Base-by-base conservation (phyloP, 2,329 filamentous ascomycete species). In the Magnaporthiopsis incrustans region DNA sequence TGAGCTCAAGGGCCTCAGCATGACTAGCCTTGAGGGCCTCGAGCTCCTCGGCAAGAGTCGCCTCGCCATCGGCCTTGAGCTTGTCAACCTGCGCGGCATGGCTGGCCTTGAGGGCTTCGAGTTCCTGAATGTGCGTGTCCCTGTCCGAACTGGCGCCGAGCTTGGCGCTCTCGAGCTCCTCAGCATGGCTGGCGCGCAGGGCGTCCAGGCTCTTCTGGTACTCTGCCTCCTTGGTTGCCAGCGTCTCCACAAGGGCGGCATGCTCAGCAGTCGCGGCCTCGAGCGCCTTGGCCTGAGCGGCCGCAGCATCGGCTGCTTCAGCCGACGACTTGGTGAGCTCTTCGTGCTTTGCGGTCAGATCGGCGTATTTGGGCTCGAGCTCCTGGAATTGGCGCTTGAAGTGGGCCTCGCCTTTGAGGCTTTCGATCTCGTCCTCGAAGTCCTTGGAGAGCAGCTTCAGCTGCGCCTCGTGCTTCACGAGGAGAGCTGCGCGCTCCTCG, bases 371-470 rank as follows among this genome's bases (percentile, higher is more conserved):
- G 6, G 72, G 73, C 70, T 87, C 84, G 7, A 89, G 78, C 53
- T 85, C 82, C 65, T 86, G 80, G 66, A 84, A 88, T 73, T 87
- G 85, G 67, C 82, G 82, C 76, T 86, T 87, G 74, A 86, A 86
- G 71, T 83, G 83, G 18, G 85, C 85, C 67, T 88, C 85, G 27
- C 84, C 85, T 64, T 82, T 81, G 22, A 88, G 80, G 65, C 82
- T 82, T 70, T 88, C 85, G 63, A 89, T 87, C 72, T 88, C 85
- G n/a, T 81, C 79, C 71, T 88, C 82, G 67, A 86, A 87, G 68
- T 88, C 85, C 67, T 83, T 77, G 1, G 84, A 85, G 64, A 88
- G 73, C 66, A 80, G 81, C 72, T 83, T 78, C 68, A 89, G 78
- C 70, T 85, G 83, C 68, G 82, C 79, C 66, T 84, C 79, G 70